Evolutionary conservation across 305 asterid species (phyloP), one percentile per base, ranked within the genome.

Genomic region (Fraxinus xanthoxyloides): DNA sequence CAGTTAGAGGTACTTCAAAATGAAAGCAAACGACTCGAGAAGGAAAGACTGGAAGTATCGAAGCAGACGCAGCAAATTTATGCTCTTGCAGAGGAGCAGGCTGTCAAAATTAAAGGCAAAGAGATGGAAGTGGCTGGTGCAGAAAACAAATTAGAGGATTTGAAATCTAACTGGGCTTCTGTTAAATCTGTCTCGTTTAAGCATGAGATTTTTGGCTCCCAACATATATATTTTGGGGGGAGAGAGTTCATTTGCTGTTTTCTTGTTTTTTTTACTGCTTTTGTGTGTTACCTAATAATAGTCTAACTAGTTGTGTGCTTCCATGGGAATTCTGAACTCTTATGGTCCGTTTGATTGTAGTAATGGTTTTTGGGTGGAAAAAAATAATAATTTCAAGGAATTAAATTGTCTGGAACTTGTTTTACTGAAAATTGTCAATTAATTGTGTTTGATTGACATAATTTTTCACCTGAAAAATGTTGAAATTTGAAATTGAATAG

Each of bases 161-260:
- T 76, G 67, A 76, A 76, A 30, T 76, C 31, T n/a, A 43, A n/a
- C 9, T 76, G 79, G 79, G 65, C 17, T 23, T 36, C 79, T 5
- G 26, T 76, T 13, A 40, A 51, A 76, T 17, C 32, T 8, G 34
- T 76, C 36, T 76, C 35, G 30, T 4, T 23, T 34, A 43, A 61
- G 70, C 13, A 0, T 21, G 70, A 61, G 17, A 21, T 23, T 61
- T 61, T 61, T 21, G 15, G 28, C 13, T 8, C 4, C 63, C 10
- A n/a, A 23, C 70, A 61, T 61, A 2, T 61, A 19, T 59, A n/a
- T 59, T 7, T 61, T 19, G 13, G 12, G 31, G 5, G 70, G 31
- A 19, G 67, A 56, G 12, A 21, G 67, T 21, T 56, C 26, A 56
- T 56, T 23, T 7, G 15, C 13, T 21, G 28, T 61, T 23, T 61